phyloP scores from a whole-genome alignment of 768 basidiomycete genomes.

The Tephrocybe sp. region DNA sequence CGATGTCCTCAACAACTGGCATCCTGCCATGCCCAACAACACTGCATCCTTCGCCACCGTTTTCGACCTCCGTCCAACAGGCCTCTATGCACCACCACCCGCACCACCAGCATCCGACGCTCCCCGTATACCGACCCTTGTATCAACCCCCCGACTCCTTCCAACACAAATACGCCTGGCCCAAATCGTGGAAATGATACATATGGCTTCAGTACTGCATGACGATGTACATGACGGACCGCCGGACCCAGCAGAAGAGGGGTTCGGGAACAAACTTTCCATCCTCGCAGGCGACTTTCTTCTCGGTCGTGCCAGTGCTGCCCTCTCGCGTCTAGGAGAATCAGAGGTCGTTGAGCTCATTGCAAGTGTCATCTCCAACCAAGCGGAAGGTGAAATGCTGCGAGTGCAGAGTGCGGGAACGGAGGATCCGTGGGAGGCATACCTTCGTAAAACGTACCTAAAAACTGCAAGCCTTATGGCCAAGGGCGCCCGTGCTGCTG shows the following conservation, averaged over 20 bases:
- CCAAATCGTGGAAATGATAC: conserved; percentile 97
- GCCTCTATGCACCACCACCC: conserved; percentile 33
- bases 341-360: conserved; percentile 92
- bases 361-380: conserved; percentile 86
- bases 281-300: conserved; percentile 96
- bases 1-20: conserved; percentile 88
- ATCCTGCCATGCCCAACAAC: conserved; percentile 81
- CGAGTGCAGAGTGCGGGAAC: conserved; percentile 58
- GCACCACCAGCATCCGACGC: conserved; percentile 22
- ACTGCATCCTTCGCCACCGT: conserved; percentile 64
- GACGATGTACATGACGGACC: conserved; percentile 84
- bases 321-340: conserved; percentile 82
- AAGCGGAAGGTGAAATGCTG: conserved; percentile 96
- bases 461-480: conserved; percentile 92
- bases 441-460: conserved; percentile 67
- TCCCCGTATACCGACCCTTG: conserved; percentile 20
- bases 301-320: conserved; percentile 85
- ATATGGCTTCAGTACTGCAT: conserved; percentile 90
- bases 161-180: conserved; percentile 91
- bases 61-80: conserved; percentile 46
- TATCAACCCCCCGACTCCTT: conserved; percentile 48
- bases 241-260: conserved; percentile 56
- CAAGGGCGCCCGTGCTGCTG: conserved; percentile 79
- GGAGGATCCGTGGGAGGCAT: conserved; percentile 65
- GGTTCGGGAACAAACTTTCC: conserved; percentile 89